Conservation (phyloP, 2,329 filamentous ascomycete genomes). For the Diplocarpon rosae region DNA sequence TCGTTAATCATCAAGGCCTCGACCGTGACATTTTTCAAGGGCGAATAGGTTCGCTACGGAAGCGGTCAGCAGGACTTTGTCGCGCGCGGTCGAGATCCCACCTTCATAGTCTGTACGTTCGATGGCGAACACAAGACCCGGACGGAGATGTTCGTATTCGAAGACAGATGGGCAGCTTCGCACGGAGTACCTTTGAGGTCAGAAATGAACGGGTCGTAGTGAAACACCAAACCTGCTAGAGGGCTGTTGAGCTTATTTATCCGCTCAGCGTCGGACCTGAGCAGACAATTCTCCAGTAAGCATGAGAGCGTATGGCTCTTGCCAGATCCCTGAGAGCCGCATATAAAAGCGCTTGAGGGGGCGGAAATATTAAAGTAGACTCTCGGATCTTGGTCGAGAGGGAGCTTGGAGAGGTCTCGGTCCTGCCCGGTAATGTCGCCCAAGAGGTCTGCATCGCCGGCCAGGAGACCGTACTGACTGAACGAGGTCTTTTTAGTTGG, state of each 20-base stretch:
- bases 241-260: conserved; percentile 34
- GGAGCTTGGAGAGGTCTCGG: neutral
- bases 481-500: neutral
- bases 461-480: conserved; percentile 22
- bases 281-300: conserved; percentile 39
- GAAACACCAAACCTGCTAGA: conserved; percentile 42
- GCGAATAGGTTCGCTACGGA: conserved; percentile 28
- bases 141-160: conserved; percentile 34
- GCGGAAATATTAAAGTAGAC: conserved; percentile 42
- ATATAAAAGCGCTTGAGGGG: conserved; percentile 50
- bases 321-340: conserved; percentile 50
- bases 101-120: conserved; percentile 33
- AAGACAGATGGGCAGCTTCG: conserved; percentile 45
- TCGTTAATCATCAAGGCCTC: conserved; percentile 36
- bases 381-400: conserved; percentile 18
- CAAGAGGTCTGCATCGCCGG: conserved; percentile 8
- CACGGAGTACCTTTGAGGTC: conserved; percentile 29
- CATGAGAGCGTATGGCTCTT: conserved; percentile 50
- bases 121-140: conserved; percentile 40
- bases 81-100: neutral
- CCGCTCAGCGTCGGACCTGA: conserved; percentile 23
- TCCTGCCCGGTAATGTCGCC: neutral
- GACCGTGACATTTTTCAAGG: conserved; percentile 32
- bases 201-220: conserved; percentile 40
- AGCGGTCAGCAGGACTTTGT: neutral